Evolutionary conservation across 768 basidiomycete species (phyloP).

Genomic region (Coprinopsis sp.): DNA sequence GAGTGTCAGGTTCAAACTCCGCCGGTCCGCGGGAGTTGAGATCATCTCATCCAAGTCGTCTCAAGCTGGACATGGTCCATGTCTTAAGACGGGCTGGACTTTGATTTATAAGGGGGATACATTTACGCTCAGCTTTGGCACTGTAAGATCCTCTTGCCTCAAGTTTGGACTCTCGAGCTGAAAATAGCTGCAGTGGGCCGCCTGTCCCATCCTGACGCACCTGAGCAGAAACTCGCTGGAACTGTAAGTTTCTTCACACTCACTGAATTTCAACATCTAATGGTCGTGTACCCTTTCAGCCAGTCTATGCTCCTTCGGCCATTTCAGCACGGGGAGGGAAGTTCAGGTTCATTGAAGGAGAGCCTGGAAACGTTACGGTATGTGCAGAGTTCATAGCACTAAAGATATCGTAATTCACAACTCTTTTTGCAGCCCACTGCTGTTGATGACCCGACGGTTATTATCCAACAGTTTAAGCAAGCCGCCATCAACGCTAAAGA

Average conservation of each 20-base stretch:
- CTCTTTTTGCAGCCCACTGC: slow-evolving; percentile 29
- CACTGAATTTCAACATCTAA: too few relatives aligned
- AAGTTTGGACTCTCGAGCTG: background rate
- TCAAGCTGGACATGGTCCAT: too few relatives aligned
- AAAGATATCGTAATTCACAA: too few relatives aligned
- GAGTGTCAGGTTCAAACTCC: too few relatives aligned
- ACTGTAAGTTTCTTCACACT: too few relatives aligned
- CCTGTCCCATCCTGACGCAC: slow-evolving; percentile 31
- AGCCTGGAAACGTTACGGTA: slow-evolving; percentile 37
- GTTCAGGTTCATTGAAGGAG: slow-evolving; percentile 34
- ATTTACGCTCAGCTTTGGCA: slow-evolving; percentile 47
- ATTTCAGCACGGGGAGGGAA: slow-evolving; percentile 38
- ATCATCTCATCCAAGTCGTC: too few relatives aligned
- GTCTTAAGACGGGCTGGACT: too few relatives aligned
- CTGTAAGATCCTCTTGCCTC: slow-evolving; percentile 19
- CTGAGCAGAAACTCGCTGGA: slow-evolving; percentile 34
- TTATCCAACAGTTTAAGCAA: slow-evolving; percentile 36
- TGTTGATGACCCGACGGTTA: slow-evolving; percentile 35
- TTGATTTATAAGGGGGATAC: too few relatives aligned
- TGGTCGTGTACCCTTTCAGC: too few relatives aligned
- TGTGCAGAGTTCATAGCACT: slow-evolving; percentile 12
- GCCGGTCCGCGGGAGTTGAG: too few relatives aligned
- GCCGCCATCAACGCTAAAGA: slow-evolving; percentile 45
- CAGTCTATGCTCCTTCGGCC: slow-evolving; percentile 42
- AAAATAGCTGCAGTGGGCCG: slow-evolving; percentile 30